Percentiles rank a stretch among this genome's conserved stretches.
phyloP scores from a whole-genome alignment of 139 green algal species.

The Mesotaenium endlicherianum region DNA sequence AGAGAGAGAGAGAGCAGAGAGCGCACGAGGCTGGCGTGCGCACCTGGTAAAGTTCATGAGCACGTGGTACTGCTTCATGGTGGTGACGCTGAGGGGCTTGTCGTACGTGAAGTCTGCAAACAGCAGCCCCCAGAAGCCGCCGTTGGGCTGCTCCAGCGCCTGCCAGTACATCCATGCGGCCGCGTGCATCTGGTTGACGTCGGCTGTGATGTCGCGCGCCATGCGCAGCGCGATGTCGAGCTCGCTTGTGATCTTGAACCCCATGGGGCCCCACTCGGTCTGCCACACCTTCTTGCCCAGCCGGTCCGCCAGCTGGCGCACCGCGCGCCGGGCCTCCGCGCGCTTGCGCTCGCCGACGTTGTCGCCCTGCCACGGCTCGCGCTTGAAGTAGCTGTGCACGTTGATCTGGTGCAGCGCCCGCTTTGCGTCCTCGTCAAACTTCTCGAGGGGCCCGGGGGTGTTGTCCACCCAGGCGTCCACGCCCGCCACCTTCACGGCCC shows the following conservation, averaged over 20 bases:
- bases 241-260: neutral
- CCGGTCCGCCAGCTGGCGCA: conserved; percentile 1
- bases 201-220: conserved; percentile 10
- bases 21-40: too few relatives aligned
- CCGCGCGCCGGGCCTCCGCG: too few relatives aligned
- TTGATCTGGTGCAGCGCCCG: too few relatives aligned
- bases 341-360: too few relatives aligned
- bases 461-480: neutral
- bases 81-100: neutral
- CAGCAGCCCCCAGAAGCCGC: neutral
- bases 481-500: neutral
- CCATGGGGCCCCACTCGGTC: conserved; percentile 43
- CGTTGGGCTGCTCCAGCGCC: conserved; percentile 24
- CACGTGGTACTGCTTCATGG: conserved; percentile 24
- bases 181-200: conserved; percentile 43
- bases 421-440: too few relatives aligned
- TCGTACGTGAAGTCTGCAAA: neutral
- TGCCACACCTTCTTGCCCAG: conserved; percentile 50
- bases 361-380: too few relatives aligned
- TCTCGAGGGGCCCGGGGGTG: too few relatives aligned
- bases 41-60: conserved; percentile 12
- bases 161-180: conserved; percentile 52
- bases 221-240: conserved; percentile 27
- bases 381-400: neutral
- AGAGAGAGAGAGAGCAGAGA: neutral